These are phyloP conservation scores for Salicornia ramosissima DNA, from an alignment of 148 eudicot species.

Conservation along the genomic window DNA sequence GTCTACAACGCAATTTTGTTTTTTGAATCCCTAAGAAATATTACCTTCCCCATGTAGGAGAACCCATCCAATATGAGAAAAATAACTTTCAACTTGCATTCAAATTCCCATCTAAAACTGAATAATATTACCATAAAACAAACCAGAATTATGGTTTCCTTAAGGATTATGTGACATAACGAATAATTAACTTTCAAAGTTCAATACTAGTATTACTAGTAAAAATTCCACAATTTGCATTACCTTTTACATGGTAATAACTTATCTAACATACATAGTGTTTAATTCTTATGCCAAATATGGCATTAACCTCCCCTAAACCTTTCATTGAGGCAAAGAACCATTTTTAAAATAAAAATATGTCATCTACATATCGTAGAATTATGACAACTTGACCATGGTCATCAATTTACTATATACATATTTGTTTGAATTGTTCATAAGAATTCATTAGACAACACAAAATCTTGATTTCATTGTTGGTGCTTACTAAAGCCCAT, in stretches of 20 bases:
- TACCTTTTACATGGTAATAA: neutral
- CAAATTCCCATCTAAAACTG: neutral
- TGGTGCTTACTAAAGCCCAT: too few relatives aligned
- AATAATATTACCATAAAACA: neutral
- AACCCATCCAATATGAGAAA: neutral
- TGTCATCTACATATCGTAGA: neutral
- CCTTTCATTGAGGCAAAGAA: neutral
- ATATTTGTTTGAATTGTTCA: too few relatives aligned
- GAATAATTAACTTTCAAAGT: neutral
- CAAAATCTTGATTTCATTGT: neutral
- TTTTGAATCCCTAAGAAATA: neutral
- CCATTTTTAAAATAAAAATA: neutral
- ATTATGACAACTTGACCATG: neutral
- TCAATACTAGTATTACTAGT: neutral
- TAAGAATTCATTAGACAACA: neutral
- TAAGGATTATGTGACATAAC: neutral
- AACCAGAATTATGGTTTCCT: neutral
- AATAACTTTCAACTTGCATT: neutral
- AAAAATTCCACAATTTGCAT: neutral
- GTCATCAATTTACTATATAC: neutral
- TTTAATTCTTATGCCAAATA: neutral
- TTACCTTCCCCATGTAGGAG: neutral
- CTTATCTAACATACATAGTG: neutral
- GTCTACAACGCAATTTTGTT: neutral
- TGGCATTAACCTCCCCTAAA: neutral